Evolutionary conservation across 2,329 filamentous ascomycete species (phyloP).

Genomic region (Dothiorella sarmentorum): DNA sequence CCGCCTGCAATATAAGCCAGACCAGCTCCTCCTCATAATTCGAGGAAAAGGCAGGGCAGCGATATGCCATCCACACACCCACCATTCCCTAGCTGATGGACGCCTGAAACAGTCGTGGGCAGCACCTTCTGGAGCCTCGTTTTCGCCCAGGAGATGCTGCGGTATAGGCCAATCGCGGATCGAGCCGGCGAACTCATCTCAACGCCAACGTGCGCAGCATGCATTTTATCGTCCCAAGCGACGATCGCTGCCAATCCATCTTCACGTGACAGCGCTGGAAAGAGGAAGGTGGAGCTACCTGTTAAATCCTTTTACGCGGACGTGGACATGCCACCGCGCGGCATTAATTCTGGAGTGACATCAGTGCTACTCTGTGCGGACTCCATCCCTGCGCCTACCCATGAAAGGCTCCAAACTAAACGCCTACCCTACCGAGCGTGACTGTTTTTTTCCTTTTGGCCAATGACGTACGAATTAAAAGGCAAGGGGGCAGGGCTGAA

Average conservation of each 20-base stretch:
- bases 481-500: neutral
- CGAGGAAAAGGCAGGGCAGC: neutral
- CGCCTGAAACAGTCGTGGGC: neutral
- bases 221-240: neutral
- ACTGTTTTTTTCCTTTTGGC: neutral
- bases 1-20: neutral
- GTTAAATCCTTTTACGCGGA: neutral
- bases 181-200: constrained; percentile 1
- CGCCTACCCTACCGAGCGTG: neutral
- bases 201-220: neutral
- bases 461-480: neutral
- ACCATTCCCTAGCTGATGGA: neutral
- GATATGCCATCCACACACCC: neutral
- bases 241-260: neutral
- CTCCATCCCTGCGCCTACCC: neutral
- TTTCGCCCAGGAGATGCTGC: constrained; percentile 1
- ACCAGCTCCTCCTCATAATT: neutral
- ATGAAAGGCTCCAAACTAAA: neutral
- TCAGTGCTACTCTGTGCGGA: neutral
- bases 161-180: neutral
- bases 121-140: neutral
- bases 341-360: neutral
- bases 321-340: constrained; percentile 12
- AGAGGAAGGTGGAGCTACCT: neutral
- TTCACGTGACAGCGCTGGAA: neutral